These are phyloP conservation scores for Evernia prunastri DNA, from an alignment of 495 filamentous ascomycete genomes.

Conservation along the genomic window DNA sequence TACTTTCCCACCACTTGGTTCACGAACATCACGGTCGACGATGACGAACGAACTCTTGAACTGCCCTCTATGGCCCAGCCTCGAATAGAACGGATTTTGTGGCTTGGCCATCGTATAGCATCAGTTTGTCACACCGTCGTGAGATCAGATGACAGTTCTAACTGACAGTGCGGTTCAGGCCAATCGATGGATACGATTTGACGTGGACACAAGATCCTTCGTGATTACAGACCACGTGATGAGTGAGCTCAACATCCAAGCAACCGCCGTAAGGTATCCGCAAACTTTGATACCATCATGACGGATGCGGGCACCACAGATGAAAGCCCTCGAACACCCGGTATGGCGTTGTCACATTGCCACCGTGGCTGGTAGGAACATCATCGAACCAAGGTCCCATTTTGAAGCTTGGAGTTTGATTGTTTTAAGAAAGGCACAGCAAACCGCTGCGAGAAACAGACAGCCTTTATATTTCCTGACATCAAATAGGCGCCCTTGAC, in stretches of 20 bases:
- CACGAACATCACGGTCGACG: not conserved
- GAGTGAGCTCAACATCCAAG: not conserved
- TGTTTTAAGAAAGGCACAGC: too few species aligned
- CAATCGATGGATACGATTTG: constrained; percentile 8
- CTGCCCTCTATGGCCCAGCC: not conserved
- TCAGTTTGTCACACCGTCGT: not conserved
- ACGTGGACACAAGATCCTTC: not conserved
- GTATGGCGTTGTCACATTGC: too few species aligned
- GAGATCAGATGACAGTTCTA: not conserved
- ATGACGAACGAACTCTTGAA: constrained; percentile 7
- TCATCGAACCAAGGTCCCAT: too few species aligned
- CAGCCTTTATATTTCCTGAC: too few species aligned
- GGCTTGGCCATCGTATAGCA: constrained; percentile 4
- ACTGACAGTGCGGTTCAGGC: not conserved
- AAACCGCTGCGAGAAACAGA: too few species aligned
- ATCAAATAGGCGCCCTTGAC: too few species aligned
- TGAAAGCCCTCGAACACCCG: too few species aligned
- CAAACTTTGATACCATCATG: too few species aligned
- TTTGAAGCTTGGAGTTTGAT: too few species aligned
- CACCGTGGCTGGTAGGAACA: too few species aligned
- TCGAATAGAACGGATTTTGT: constrained; percentile 1
- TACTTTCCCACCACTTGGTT: constrained; percentile 1
- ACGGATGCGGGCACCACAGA: too few species aligned
- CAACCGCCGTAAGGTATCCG: not conserved
- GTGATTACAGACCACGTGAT: not conserved